Evolutionary conservation across 345 rosid species (phyloP).

Genomic region (Citrus trifoliata): DNA sequence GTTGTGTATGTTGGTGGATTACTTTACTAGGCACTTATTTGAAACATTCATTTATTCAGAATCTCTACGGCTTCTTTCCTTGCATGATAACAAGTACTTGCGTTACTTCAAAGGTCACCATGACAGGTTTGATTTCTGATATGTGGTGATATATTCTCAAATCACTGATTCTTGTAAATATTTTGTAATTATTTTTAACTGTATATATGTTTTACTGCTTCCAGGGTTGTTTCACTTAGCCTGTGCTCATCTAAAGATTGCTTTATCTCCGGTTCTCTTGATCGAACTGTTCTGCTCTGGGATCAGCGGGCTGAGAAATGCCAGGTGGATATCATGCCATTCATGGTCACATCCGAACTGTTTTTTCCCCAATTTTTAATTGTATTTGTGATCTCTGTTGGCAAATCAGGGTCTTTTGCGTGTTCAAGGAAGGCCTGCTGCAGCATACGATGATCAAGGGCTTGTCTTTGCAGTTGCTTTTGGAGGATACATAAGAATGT

Average conservation of each 20-base stretch:
- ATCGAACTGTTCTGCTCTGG: slow-evolving; percentile 95
- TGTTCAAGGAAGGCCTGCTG: slow-evolving; percentile 92
- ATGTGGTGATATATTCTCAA: not conserved
- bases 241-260: slow-evolving; percentile 80
- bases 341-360: not conserved
- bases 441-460: slow-evolving; percentile 96
- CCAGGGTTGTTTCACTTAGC: slow-evolving; percentile 93
- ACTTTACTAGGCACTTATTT: not conserved
- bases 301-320: slow-evolving; percentile 98
- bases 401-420: slow-evolving; percentile 58
- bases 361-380: not conserved
- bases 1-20: not conserved
- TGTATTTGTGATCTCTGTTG: slow-evolving; percentile 6
- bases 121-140: slow-evolving; percentile 63
- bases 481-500: slow-evolving; percentile 92
- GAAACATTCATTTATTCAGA: slow-evolving; percentile 35
- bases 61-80: slow-evolving; percentile 82
- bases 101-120: slow-evolving; percentile 97
- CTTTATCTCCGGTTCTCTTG: slow-evolving; percentile 93
- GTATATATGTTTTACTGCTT: slow-evolving; percentile 3
- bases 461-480: slow-evolving; percentile 84
- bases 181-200: not conserved
- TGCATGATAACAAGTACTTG: slow-evolving; percentile 96
- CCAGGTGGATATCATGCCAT: slow-evolving; percentile 48
- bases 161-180: not conserved